Base-by-base conservation (phyloP, 164 flowering plant species). In the Dillenia turbinata region DNA sequence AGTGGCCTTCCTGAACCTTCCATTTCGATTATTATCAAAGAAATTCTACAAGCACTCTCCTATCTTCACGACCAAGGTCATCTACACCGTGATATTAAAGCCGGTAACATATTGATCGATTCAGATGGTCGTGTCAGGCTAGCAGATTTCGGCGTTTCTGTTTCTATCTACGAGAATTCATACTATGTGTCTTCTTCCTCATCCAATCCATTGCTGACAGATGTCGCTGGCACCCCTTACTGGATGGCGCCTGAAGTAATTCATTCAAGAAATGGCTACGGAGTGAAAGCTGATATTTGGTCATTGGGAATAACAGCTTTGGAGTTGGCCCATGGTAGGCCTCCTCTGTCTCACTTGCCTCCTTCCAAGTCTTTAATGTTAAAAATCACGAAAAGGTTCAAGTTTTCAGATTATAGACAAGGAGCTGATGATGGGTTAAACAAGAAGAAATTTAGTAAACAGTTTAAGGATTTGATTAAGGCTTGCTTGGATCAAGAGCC, bases 241-340 rank as follows among this genome's bases (percentile, higher is more conserved):
- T 85, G 95, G 95, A 87, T 88, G 93, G 96, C 96, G 1, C 98
- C 96, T 0, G 96, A 92, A 74, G 98, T 89, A 22, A 83, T 89
- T 9, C 89, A 85, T 64, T 86, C 96, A 0, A 90, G 80, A 33
- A 69, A 62, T 2, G 98, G 92, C 11, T 92, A 90, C 49, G 77
- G 89, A 17, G 78, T 73, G 70, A 88, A 88, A 75, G 96, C 98
- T 11, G 96, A 92, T 66, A 85, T 92, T 0, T 92, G 98, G 98
- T 89, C 98, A 0, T 83, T 92, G 45, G 96, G 96, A 3, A 86
- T 89, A 44, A 89, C 98, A 0, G 96, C 98, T 0, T 51, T 92
- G 9, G 98, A 92, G 61, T 74, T 92, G 10, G 96, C 95, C 13
- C 91, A 88, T 60, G 98, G 98, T 2, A 66, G 89, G 19, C 95